Evolutionary conservation across 2,329 filamentous ascomycete species (phyloP).

Genomic region (Aspergillus ustus): DNA sequence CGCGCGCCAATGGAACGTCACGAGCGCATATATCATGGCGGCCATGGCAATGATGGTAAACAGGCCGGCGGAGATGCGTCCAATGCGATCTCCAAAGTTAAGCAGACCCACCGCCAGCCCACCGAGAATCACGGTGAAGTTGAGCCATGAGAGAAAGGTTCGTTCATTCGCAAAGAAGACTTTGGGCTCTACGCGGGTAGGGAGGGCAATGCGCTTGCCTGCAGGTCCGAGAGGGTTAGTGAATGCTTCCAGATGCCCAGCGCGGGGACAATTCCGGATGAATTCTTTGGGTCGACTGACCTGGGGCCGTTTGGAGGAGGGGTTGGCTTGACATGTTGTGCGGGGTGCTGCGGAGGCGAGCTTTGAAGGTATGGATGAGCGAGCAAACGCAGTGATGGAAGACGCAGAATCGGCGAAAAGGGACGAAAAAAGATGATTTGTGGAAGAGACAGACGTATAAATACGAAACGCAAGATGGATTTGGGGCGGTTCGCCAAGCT

Average conservation of each 20-base stretch:
- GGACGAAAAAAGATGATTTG: background rate
- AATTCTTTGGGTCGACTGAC: slow-evolving; percentile 55
- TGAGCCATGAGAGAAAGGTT: slow-evolving; percentile 98
- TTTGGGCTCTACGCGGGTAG: slow-evolving; percentile 97
- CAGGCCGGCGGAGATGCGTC: slow-evolving; percentile 89
- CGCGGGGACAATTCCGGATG: background rate
- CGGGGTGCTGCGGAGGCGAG: slow-evolving; percentile 8
- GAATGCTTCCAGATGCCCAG: background rate
- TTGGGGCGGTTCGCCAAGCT: slow-evolving; percentile 1
- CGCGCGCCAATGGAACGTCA: slow-evolving; percentile 96
- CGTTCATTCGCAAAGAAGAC: slow-evolving; percentile 99
- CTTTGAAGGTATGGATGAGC: background rate
- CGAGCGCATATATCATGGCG: slow-evolving; percentile 91
- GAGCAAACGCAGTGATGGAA: background rate
- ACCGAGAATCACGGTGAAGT: slow-evolving; percentile 98
- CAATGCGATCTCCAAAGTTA: slow-evolving; percentile 94
- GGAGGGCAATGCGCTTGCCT: slow-evolving; percentile 98
- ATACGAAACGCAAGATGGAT: background rate
- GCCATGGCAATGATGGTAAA: slow-evolving; percentile 95
- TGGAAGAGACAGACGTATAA: background rate
- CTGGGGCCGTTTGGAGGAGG: slow-evolving; percentile 89
- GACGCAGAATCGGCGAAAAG: background rate
- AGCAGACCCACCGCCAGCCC: slow-evolving; percentile 95
- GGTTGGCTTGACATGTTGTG: slow-evolving; percentile 88
- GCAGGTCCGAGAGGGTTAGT: background rate